These are phyloP conservation scores for Penicillium sp. DNA, from an alignment of 2,329 filamentous ascomycete genomes.

Conservation along the genomic window DNA sequence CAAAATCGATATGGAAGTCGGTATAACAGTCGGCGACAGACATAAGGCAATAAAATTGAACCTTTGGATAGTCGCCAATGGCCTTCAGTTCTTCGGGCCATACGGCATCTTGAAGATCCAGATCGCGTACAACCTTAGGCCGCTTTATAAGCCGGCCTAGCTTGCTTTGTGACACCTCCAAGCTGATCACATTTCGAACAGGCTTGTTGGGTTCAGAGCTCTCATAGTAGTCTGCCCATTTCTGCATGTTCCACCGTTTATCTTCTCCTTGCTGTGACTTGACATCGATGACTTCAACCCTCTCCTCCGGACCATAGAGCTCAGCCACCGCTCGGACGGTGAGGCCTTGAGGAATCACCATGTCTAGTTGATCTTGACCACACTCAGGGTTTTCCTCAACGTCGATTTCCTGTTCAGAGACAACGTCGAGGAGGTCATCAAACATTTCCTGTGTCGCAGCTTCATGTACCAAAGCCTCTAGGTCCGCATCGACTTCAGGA, in stretches of 20 bases:
- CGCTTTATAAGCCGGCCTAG: constrained; percentile 63
- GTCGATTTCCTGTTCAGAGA: constrained; percentile 26
- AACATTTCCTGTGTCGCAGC: constrained; percentile 42
- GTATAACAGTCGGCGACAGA: constrained; percentile 71
- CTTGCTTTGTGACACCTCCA: constrained; percentile 65
- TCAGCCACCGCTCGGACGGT: constrained; percentile 65
- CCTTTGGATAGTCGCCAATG: constrained; percentile 60
- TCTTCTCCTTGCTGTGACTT: constrained; percentile 67
- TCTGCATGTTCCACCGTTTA: constrained; percentile 64
- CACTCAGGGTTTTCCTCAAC: constrained; percentile 54
- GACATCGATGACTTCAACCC: constrained; percentile 67
- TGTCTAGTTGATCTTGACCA: constrained; percentile 65
- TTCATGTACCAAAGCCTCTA: constrained; percentile 32
- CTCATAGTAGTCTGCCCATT: constrained; percentile 69
- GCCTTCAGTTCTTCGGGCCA: constrained; percentile 54
- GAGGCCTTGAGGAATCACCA: constrained; percentile 65
- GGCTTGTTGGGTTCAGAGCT: constrained; percentile 56
- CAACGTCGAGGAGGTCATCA: constrained; percentile 37
- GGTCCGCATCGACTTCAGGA: constrained; percentile 21
- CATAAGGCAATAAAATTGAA: constrained; percentile 70
- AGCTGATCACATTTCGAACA: constrained; percentile 68
- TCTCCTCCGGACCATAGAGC: constrained; percentile 62
- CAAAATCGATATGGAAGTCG: constrained; percentile 72
- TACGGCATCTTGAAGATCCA: constrained; percentile 54
- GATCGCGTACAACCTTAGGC: constrained; percentile 65